Percentiles rank a stretch among this genome's conserved stretches.
Conservation (phyloP, 2,329 filamentous ascomycete species). For the Talaromyces sp. region DNA sequence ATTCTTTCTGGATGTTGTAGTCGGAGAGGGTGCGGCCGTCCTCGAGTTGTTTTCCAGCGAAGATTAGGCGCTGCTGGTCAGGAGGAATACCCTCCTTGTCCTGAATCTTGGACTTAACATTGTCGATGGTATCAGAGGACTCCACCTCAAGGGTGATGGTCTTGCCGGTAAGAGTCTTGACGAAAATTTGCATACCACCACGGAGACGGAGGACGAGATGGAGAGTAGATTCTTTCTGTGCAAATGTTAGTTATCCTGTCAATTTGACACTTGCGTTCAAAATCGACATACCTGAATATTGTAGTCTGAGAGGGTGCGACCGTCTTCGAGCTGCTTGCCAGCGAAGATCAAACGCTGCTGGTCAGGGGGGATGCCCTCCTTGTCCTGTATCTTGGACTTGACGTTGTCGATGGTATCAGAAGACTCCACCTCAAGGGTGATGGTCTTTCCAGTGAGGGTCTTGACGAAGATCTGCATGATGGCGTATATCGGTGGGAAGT, state of each 20-base stretch:
- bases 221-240: slow-evolving; percentile 61
- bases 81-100: slow-evolving; percentile 97
- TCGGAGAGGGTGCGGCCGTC: slow-evolving; percentile 86
- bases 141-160: slow-evolving; percentile 63
- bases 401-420: slow-evolving; percentile 52
- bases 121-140: slow-evolving; percentile 19
- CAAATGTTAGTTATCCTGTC: background rate
- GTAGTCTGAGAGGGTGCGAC: slow-evolving; percentile 54
- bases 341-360: slow-evolving; percentile 59
- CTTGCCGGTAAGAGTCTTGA: slow-evolving; percentile 96
- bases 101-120: slow-evolving; percentile 47
- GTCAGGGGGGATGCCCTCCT: slow-evolving; percentile 58
- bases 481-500: slow-evolving; percentile 6
- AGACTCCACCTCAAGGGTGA: slow-evolving; percentile 50
- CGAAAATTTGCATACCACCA: slow-evolving; percentile 63
- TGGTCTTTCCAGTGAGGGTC: slow-evolving; percentile 67
- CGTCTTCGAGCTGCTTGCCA: slow-evolving; percentile 57
- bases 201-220: slow-evolving; percentile 72
- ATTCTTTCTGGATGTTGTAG: slow-evolving; percentile 96
- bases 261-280: background rate
- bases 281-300: slow-evolving; percentile 42
- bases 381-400: slow-evolving; percentile 59
- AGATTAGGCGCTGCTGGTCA: slow-evolving; percentile 93
- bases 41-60: slow-evolving; percentile 93
- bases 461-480: slow-evolving; percentile 97